Evolutionary conservation across 768 basidiomycete species (phyloP).

Genomic region (Tricholoma saponaceum): DNA sequence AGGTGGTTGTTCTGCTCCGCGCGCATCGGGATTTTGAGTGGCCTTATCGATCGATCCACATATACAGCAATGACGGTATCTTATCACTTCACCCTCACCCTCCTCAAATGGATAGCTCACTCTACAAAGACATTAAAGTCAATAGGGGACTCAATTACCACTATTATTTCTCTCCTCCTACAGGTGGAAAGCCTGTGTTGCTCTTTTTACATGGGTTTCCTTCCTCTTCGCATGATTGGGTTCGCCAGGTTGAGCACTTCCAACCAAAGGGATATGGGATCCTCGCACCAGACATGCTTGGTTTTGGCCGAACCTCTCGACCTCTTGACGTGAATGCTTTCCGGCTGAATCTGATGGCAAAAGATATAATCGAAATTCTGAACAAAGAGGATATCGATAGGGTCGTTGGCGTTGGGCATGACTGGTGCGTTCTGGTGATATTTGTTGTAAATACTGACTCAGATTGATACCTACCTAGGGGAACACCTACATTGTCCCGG

Average conservation of each 20-base stretch:
- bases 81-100: no score
- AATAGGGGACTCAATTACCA: constrained; percentile 31
- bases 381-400: constrained; percentile 29
- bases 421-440: constrained; percentile 24
- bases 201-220: constrained; percentile 47
- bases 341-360: constrained; percentile 24
- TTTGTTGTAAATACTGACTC: background rate
- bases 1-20: no score
- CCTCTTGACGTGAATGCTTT: constrained; percentile 36
- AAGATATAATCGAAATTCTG: constrained; percentile 40
- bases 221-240: constrained; percentile 37
- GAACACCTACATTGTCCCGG: constrained; percentile 27
- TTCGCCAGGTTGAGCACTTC: constrained; percentile 35
- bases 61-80: no score
- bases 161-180: constrained; percentile 28
- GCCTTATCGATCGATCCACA: no score
- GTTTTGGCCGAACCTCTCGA: constrained; percentile 48
- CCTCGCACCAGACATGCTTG: constrained; percentile 48
- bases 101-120: constrained; percentile 9
- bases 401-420: constrained; percentile 39
- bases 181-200: constrained; percentile 27
- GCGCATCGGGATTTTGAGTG: no score
- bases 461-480: constrained; percentile 26
- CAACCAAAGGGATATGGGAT: constrained; percentile 36
- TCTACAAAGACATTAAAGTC: constrained; percentile 26